These are phyloP conservation scores for Oryza australiensis DNA, from an alignment of 176 grass and related monocot species.

Conservation along the genomic window DNA sequence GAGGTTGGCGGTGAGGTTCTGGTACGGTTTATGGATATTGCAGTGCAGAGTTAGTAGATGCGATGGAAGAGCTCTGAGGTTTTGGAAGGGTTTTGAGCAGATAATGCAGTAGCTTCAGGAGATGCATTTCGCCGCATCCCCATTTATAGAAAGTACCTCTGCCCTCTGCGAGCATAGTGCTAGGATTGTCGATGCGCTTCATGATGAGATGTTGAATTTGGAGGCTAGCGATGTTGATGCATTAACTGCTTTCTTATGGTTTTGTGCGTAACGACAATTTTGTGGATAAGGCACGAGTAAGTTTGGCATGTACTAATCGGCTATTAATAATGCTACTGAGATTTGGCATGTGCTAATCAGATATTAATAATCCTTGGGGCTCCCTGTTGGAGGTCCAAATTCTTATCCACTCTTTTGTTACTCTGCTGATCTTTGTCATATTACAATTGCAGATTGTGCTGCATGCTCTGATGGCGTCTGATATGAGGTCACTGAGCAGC, in stretches of 20 bases:
- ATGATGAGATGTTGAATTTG: neutral
- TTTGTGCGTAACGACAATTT: neutral
- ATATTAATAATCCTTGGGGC: neutral
- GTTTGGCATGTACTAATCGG: neutral
- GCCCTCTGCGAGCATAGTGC: neutral
- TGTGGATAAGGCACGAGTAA: neutral
- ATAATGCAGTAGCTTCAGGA: neutral
- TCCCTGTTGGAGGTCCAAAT: neutral
- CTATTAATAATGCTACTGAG: neutral
- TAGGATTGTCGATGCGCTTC: neutral
- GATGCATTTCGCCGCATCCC: neutral
- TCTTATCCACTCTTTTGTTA: neutral
- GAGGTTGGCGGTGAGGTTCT: neutral
- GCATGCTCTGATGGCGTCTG: conserved; percentile 21
- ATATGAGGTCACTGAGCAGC: conserved; percentile 25
- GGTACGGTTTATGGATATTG: neutral
- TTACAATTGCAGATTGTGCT: conserved; percentile 15
- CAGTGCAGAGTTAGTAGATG: neutral
- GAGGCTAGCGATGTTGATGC: neutral
- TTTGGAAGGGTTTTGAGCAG: conserved; percentile 36
- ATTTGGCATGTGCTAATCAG: neutral
- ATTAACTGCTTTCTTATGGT: conserved; percentile 8
- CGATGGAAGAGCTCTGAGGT: neutral
- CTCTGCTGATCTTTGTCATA: neutral
- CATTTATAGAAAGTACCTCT: neutral